Evolutionary conservation across 2,329 filamentous ascomycete species (phyloP).

Genomic region (Neofusicoccum sp.): DNA sequence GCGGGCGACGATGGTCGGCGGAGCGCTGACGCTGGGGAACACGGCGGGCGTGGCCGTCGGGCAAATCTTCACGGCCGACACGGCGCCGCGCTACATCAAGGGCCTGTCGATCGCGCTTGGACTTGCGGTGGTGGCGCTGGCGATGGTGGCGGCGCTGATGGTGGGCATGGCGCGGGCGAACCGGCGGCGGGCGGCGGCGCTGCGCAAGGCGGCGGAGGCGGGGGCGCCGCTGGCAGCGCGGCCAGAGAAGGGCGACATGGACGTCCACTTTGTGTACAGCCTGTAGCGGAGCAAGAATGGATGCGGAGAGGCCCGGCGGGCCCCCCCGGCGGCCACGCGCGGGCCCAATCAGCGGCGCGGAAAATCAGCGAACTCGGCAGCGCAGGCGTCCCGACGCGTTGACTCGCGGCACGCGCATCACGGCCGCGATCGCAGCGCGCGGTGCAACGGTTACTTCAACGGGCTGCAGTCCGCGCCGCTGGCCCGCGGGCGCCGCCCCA

Average conservation of each 20-base stretch:
- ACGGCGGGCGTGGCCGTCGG: slow-evolving; percentile 17
- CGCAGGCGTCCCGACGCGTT: not conserved
- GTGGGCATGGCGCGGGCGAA: slow-evolving; percentile 14
- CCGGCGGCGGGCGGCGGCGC: slow-evolving; percentile 7
- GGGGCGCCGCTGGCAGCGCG: not conserved
- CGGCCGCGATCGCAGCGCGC: not conserved
- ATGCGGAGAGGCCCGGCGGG: not conserved
- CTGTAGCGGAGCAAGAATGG: not conserved
- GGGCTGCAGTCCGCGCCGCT: slow-evolving; percentile 1
- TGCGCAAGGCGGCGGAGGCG: slow-evolving; percentile 14
- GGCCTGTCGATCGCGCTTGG: slow-evolving; percentile 17
- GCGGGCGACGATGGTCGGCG: slow-evolving; percentile 16
- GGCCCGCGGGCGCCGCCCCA: not conserved
- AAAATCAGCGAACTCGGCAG: not conserved
- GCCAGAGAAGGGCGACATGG: slow-evolving; percentile 18
- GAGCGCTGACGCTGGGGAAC: slow-evolving; percentile 17
- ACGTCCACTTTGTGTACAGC: slow-evolving; percentile 15
- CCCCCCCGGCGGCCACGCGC: not conserved
- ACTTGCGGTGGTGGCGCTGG: slow-evolving; percentile 16
- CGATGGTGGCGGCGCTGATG: slow-evolving; percentile 13
- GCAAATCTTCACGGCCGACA: slow-evolving; percentile 15
- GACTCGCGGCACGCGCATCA: not conserved
- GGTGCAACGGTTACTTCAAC: slow-evolving; percentile 9
- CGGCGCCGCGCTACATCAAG: slow-evolving; percentile 16
- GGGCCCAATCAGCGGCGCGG: not conserved